A percentile compares a stretch with the other conserved stretches of the same genome.
Evolutionary conservation across 495 filamentous ascomycete genomes (phyloP).

Genomic region (Friedmanniomyces simplex): DNA sequence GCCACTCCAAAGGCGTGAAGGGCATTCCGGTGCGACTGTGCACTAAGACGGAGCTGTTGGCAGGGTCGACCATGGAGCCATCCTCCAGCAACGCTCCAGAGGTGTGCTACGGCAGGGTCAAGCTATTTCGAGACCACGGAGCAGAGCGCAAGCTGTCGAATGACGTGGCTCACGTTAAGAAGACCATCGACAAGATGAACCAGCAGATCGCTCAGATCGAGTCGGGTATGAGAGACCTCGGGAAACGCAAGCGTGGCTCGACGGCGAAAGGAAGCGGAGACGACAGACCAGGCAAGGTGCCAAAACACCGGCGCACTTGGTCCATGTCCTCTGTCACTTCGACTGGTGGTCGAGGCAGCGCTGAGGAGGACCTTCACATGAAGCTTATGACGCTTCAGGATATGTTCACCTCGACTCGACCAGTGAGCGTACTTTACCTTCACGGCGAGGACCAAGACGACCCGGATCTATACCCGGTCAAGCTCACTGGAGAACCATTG

Average conservation of each 20-base stretch:
- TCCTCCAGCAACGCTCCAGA: slow-evolving; percentile 43
- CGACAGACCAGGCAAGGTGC: slow-evolving; percentile 59
- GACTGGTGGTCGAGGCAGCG: slow-evolving; percentile 45
- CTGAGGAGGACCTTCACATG: slow-evolving; percentile 80
- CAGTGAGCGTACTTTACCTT: slow-evolving; percentile 74
- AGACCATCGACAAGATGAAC: slow-evolving; percentile 87
- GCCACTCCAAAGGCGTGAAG: slow-evolving; percentile 95
- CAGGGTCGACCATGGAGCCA: slow-evolving; percentile 32
- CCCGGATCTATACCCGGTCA: slow-evolving; percentile 76
- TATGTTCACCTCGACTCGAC: slow-evolving; percentile 89
- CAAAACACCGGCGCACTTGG: slow-evolving; percentile 90
- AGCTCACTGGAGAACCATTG: slow-evolving; percentile 55
- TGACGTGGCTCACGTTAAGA: slow-evolving; percentile 84
- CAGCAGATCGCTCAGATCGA: slow-evolving; percentile 84
- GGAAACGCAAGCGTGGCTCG: slow-evolving; percentile 73
- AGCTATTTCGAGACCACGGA: slow-evolving; percentile 92
- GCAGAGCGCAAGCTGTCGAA: slow-evolving; percentile 92
- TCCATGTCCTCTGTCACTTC: slow-evolving; percentile 86
- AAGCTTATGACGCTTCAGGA: slow-evolving; percentile 80
- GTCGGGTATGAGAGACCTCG: slow-evolving; percentile 75
- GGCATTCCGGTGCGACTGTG: slow-evolving; percentile 88
- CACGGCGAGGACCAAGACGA: slow-evolving; percentile 78
- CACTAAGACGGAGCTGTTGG: slow-evolving; percentile 66
- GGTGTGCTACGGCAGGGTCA: slow-evolving; percentile 89
- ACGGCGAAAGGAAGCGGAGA: slow-evolving; percentile 38